phyloP scores from a whole-genome alignment of 2,329 filamentous ascomycete genomes.

The Zarea fungicola region DNA sequence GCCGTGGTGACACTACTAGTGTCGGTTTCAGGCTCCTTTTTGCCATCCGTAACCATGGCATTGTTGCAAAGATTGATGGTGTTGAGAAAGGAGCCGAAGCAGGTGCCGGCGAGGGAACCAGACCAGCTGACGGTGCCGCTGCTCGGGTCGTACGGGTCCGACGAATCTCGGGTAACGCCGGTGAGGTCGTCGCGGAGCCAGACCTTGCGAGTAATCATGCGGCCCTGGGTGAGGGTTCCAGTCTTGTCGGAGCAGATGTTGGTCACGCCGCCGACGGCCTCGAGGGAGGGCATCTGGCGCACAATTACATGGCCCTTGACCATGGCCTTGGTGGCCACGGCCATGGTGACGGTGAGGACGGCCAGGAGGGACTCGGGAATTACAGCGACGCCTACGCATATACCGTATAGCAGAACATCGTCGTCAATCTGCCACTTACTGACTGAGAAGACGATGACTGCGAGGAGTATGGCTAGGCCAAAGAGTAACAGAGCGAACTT shows the following conservation, averaged over 20 bases:
- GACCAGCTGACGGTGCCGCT: conserved; percentile 47
- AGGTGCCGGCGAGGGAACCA: conserved; percentile 33
- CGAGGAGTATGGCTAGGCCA: conserved; percentile 58
- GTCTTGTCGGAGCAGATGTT: conserved; percentile 69
- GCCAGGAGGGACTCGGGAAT: conserved; percentile 64
- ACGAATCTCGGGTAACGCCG: conserved; percentile 49
- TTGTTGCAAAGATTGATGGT: conserved; percentile 60
- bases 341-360: conserved; percentile 67
- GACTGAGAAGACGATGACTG: conserved; percentile 57
- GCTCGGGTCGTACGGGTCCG: conserved; percentile 56
- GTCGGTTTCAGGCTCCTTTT: conserved; percentile 42
- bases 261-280: conserved; percentile 64
- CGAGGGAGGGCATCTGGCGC: conserved; percentile 58
- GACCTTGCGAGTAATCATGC: conserved; percentile 60
- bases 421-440: conserved; percentile 48
- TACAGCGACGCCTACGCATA: conserved; percentile 57
- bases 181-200: conserved; percentile 53
- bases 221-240: conserved; percentile 60
- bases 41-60: conserved; percentile 42
- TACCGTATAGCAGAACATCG: conserved; percentile 57
- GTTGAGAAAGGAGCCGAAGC: conserved; percentile 44
- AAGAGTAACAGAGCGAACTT: conserved; percentile 81
- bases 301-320: conserved; percentile 60
- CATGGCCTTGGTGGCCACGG: conserved; percentile 61
- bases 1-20: conserved; percentile 42